These are phyloP conservation scores for Xerocomus brunneocitrinus DNA, from an alignment of 768 basidiomycete genomes.

Conservation along the genomic window DNA sequence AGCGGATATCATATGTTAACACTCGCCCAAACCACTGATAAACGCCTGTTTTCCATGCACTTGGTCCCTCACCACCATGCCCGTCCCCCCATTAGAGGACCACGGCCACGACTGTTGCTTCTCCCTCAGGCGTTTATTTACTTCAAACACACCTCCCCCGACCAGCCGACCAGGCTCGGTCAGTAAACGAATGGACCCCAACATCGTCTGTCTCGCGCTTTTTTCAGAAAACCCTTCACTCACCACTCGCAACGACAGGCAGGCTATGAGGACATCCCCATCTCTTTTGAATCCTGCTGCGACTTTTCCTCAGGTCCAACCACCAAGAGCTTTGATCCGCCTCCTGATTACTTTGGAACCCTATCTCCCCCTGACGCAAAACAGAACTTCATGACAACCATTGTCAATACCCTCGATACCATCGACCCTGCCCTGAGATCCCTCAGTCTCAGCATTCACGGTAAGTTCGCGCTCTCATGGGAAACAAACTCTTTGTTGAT, in stretches of 20 bases:
- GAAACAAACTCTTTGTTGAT: neutral
- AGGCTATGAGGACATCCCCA: slow-evolving; percentile 16
- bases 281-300: slow-evolving; percentile 40
- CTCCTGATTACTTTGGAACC: slow-evolving; percentile 39
- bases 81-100: slow-evolving; percentile 19
- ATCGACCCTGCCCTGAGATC: slow-evolving; percentile 51
- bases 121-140: slow-evolving; percentile 20
- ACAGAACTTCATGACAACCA: slow-evolving; percentile 44
- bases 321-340: slow-evolving; percentile 27
- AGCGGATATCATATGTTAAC: slow-evolving; percentile 4
- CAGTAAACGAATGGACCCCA: neutral
- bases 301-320: slow-evolving; percentile 36
- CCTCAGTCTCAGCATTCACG: slow-evolving; percentile 68
- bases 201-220: slow-evolving; percentile 6
- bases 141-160: neutral
- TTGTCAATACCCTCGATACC: slow-evolving; percentile 51
- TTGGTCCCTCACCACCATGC: slow-evolving; percentile 17
- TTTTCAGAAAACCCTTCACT: neutral
- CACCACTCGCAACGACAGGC: slow-evolving; percentile 6
- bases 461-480: slow-evolving; percentile 35
- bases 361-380: slow-evolving; percentile 11
- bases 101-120: slow-evolving; percentile 20
- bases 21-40: slow-evolving; percentile 28
- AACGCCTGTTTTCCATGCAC: slow-evolving; percentile 25
- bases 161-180: neutral